Evolutionary conservation across 441 rosid genomes (phyloP).

Genomic region (Aleurites moluccanus): DNA sequence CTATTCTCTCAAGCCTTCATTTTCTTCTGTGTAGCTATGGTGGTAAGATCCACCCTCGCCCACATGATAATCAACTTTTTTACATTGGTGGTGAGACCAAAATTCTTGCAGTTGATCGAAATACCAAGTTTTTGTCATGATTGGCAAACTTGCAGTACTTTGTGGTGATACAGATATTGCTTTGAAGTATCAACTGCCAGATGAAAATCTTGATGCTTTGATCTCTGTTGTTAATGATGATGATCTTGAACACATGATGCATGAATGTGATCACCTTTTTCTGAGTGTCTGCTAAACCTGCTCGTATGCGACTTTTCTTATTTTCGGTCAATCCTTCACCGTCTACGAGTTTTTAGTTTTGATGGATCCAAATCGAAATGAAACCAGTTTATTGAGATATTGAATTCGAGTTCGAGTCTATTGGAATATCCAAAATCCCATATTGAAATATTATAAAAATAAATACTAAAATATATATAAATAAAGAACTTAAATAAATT

Average conservation of each 20-base stretch:
- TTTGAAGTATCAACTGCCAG: conserved; percentile 87
- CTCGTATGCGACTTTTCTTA: conserved; percentile 73
- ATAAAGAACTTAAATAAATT: no score
- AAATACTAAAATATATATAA: no score
- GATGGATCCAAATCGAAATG: conserved; percentile 63
- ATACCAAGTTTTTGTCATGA: conserved; percentile 51
- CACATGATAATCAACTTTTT: conserved; percentile 82
- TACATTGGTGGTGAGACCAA: conserved; percentile 88
- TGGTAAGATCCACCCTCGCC: conserved; percentile 90
- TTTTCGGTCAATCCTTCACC: conserved; percentile 41
- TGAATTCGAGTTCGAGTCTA: conserved; percentile 62
- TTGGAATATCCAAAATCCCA: no score
- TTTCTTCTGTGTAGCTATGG: conserved; percentile 94
- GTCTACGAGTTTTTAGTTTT: conserved; percentile 45
- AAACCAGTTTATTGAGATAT: conserved; percentile 65
- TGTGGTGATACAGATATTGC: conserved; percentile 50
- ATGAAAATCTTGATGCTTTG: conserved; percentile 82
- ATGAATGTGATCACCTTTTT: conserved; percentile 72
- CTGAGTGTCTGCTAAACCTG: no score
- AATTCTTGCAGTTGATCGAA: conserved; percentile 77
- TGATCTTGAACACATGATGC: conserved; percentile 90
- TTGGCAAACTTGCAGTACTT: conserved; percentile 57
- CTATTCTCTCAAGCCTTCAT: no score
- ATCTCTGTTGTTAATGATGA: no score
- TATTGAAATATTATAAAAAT: no score